phyloP scores from a whole-genome alignment of 202 grass and related monocot genomes.

The Carex sylvatica region DNA sequence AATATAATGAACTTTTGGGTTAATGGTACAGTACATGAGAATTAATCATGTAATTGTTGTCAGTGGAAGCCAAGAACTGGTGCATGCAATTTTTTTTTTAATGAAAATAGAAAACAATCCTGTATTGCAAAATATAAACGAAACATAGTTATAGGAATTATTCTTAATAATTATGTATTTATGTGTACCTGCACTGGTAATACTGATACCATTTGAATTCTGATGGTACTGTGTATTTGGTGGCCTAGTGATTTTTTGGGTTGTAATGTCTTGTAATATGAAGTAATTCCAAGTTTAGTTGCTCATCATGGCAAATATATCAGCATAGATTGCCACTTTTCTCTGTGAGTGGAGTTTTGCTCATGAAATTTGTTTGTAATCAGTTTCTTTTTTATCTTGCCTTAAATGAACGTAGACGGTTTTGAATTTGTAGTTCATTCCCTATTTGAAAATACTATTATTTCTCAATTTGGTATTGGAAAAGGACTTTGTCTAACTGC shows the following conservation, averaged over 20 bases:
- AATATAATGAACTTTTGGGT: background rate
- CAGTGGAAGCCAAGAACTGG: background rate
- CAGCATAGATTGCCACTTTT: slow-evolving; percentile 11
- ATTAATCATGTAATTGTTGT: background rate
- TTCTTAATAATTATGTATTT: background rate
- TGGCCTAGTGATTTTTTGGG: background rate
- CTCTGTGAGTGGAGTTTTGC: background rate
- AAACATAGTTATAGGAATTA: background rate
- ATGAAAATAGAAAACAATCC: background rate
- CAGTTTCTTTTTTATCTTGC: background rate
- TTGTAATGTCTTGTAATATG: background rate
- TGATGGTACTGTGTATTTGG: background rate
- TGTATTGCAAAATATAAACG: background rate
- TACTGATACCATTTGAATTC: background rate
- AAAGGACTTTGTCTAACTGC: background rate
- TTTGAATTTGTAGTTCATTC: background rate
- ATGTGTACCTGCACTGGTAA: background rate
- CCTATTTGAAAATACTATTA: background rate
- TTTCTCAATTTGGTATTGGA: background rate
- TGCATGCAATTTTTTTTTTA: background rate
- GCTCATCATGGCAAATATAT: background rate
- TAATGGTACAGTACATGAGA: background rate
- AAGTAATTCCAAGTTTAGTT: background rate
- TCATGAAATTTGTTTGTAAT: background rate
- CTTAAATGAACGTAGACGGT: slow-evolving; percentile 4